These are phyloP conservation scores for Deuterostichococcus epilithicus DNA, from an alignment of 139 green algal genomes.

Conservation along the genomic window DNA sequence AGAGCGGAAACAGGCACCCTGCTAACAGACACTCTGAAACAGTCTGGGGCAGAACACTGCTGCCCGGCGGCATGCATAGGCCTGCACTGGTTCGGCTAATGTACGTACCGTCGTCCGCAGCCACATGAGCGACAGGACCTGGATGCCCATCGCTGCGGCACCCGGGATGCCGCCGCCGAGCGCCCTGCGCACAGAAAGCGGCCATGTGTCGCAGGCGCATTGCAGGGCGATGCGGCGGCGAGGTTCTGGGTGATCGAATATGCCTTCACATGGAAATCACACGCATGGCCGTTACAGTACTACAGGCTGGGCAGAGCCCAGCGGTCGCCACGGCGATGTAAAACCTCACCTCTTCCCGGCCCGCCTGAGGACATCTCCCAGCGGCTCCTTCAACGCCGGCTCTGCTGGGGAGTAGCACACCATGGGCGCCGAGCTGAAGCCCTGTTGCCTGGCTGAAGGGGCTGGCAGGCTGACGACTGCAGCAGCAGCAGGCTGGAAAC, in stretches of 20 bases:
- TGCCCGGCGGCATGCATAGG: too few relatives aligned
- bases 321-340: background rate
- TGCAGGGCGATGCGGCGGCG: background rate
- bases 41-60: too few relatives aligned
- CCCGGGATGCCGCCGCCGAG: slow-evolving; percentile 81
- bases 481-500: background rate
- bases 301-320: too few relatives aligned
- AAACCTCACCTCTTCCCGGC: background rate
- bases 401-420: background rate
- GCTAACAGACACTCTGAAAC: too few relatives aligned
- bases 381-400: background rate
- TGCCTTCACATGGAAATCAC: too few relatives aligned
- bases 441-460: too few relatives aligned
- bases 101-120: slow-evolving; percentile 86
- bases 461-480: too few relatives aligned
- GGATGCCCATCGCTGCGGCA: slow-evolving; percentile 72
- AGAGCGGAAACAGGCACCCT: too few relatives aligned
- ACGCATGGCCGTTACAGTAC: background rate
- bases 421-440: too few relatives aligned
- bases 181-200: slow-evolving; percentile 24
- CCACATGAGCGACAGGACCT: slow-evolving; percentile 85
- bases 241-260: too few relatives aligned
- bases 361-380: background rate
- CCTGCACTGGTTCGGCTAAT: slow-evolving; percentile 56
- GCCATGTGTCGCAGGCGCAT: background rate